These are phyloP conservation scores for Exophiala xenobiotica DNA, from an alignment of 2,329 filamentous ascomycete genomes.

Conservation along the genomic window DNA sequence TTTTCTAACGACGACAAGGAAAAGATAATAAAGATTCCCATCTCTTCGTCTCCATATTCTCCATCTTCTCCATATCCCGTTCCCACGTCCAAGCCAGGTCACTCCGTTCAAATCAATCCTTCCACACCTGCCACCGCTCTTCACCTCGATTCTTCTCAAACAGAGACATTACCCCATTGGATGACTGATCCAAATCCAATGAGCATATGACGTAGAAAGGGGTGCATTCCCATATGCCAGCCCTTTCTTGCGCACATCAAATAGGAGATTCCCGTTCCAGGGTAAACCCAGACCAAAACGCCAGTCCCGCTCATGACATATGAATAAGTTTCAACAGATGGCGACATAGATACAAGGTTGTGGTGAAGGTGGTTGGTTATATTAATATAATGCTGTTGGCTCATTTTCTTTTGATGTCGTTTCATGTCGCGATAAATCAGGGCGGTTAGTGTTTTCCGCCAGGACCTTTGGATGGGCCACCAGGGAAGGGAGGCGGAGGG, in stretches of 20 bases:
- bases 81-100: no score
- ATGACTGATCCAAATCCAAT: no score
- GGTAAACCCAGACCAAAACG: slow-evolving; percentile 15
- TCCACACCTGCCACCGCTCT: no score
- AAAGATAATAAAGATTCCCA: no score
- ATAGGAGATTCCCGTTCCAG: slow-evolving; percentile 4
- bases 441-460: slow-evolving; percentile 12
- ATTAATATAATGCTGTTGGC: slow-evolving; percentile 18
- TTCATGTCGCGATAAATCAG: slow-evolving; percentile 6
- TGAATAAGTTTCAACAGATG: slow-evolving; percentile 9
- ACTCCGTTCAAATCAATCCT: no score
- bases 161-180: no score
- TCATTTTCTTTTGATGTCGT: slow-evolving; percentile 11
- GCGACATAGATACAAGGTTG: slow-evolving; percentile 23
- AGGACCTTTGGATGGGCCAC: slow-evolving; percentile 6
- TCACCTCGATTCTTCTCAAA: no score
- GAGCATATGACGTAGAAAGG: no score
- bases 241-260: slow-evolving; percentile 17
- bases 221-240: no score
- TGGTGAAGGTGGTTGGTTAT: slow-evolving; percentile 12
- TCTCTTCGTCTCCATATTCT: no score
- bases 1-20: no score
- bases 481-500: slow-evolving; percentile 17
- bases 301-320: slow-evolving; percentile 26
- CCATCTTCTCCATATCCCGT: no score